These are phyloP conservation scores for Pseudophaeomoniella oleicola DNA, from an alignment of 2,329 filamentous ascomycete species.

Conservation along the genomic window DNA sequence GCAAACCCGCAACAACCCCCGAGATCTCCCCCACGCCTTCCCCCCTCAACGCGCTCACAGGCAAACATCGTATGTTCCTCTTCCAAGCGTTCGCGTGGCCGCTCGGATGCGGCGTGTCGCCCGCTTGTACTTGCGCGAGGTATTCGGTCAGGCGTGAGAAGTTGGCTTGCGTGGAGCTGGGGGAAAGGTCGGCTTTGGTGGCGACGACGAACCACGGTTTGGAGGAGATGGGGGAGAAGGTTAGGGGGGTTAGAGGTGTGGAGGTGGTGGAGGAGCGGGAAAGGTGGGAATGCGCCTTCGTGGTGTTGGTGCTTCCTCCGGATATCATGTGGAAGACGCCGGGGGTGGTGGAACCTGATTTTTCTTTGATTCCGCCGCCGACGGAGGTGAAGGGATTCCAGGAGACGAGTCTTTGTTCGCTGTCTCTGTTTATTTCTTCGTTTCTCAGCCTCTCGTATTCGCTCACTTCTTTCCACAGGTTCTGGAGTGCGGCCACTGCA, in stretches of 20 bases:
- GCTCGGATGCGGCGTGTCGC: conserved; percentile 59
- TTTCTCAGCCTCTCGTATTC: conserved; percentile 75
- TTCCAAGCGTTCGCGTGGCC: conserved; percentile 50
- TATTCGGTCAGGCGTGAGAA: conserved; percentile 58
- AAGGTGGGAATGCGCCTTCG: background rate
- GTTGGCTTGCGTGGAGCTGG: conserved; percentile 58
- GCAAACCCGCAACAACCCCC: conserved; percentile 54
- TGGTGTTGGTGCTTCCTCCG: conserved; percentile 3
- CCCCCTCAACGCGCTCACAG: conserved; percentile 77
- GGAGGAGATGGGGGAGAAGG: conserved; percentile 59
- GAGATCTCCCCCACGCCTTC: conserved; percentile 67
- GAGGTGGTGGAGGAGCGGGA: conserved; percentile 8
- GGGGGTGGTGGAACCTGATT: no score
- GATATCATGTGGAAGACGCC: conserved; percentile 3
- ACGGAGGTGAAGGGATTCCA: conserved; percentile 22
- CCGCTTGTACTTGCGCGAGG: conserved; percentile 49
- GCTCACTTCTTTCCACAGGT: conserved; percentile 80
- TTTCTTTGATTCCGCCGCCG: conserved; percentile 1
- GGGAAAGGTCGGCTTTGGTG: conserved; percentile 84
- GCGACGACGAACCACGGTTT: conserved; percentile 98
- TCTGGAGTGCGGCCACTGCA: conserved; percentile 62
- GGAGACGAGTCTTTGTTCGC: conserved; percentile 44
- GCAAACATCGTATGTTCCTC: conserved; percentile 48
- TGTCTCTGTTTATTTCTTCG: conserved; percentile 51
- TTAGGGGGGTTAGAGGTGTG: conserved; percentile 19